Evolutionary conservation across 2,329 filamentous ascomycete species (phyloP), one percentile per base, ranked within the genome.

Genomic region (Pseudohalonectria lignicola): DNA sequence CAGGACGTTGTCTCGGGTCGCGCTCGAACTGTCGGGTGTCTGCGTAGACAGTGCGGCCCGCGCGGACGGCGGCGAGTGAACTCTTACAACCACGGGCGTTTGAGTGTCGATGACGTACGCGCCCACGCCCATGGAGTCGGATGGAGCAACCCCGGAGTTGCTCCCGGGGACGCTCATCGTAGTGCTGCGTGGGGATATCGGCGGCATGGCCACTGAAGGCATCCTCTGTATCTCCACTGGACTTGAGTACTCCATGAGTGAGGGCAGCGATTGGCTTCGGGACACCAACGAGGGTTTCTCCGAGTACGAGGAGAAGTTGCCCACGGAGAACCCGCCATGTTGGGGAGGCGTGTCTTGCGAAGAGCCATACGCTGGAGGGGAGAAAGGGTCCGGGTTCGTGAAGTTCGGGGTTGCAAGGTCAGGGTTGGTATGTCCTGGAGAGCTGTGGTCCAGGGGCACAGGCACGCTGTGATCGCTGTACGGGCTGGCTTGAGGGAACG

Each of bases 1-100:
- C 33, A 52, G 20, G 8, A 54, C 50, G 31, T 52, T 51, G 36
- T 53, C 51, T 17, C 51, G 40, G 12, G 45, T 45, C 12, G 44
- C 48, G 25, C 46, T 54, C 15, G 39, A 41, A 13, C 44, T 45
- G 17, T 53, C 51, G 9, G 41, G 39, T 9, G 17, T 32, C 5
- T 41, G 45, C 10, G 36, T 41, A 4, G 47, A 47, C 13, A 44
- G 39, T 16, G 42, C 34, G 30, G 31, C 23, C 12, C 17, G 9
- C 3, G 31, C 16, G n/a, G 34, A 26, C 11, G 16, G 34, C 25
- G 34, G 34, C 17, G 31, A 25, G 34, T 43, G 40, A 5, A 32
- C 13, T 2, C 15, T 32, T 16, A 53, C 47, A n/a, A 53, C 45
- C 26, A 53, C 44, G 1, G 51, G 47, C 2, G 50, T 52, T 19